phyloP scores from a whole-genome alignment of 192 early-diverging fungal species.

The Coemansia sp. region DNA sequence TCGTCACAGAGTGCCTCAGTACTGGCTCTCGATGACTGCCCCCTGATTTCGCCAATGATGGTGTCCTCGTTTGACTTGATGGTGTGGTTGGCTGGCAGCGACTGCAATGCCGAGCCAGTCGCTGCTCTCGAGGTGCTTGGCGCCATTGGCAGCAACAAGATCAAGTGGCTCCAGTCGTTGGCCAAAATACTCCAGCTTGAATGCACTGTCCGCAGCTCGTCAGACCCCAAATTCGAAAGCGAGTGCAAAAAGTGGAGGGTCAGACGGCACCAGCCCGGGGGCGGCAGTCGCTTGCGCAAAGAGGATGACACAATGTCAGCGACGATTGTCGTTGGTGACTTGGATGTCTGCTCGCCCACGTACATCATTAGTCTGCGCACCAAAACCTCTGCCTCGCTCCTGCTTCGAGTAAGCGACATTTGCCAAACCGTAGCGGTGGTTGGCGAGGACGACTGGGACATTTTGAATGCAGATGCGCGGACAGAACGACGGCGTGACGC shows the following conservation, averaged over 20 bases:
- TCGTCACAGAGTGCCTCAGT: not conserved
- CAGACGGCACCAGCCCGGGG: not conserved
- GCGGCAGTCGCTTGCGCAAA: not conserved
- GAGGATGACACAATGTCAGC: not conserved
- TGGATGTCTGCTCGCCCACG: constrained; percentile 4
- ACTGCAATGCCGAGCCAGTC: not conserved
- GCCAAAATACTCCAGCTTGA: constrained; percentile 9
- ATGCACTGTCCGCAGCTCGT: not conserved
- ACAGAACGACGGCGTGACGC: constrained; percentile 12
- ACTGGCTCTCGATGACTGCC: constrained; percentile 3
- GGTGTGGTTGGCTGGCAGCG: not conserved
- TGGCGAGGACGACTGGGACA: constrained; percentile 22
- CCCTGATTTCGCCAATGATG: constrained; percentile 13
- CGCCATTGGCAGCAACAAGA: constrained; percentile 7
- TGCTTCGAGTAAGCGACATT: not conserved
- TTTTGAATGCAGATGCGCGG: constrained; percentile 18
- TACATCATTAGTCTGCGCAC: not conserved
- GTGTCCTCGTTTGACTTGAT: not conserved
- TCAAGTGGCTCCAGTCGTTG: constrained; percentile 18
- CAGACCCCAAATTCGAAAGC: not conserved
- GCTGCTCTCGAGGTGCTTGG: not conserved
- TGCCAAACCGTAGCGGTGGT: constrained; percentile 11
- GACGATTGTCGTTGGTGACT: constrained; percentile 13
- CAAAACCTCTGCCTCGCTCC: not conserved
- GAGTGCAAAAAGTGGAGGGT: constrained; percentile 2